Evolutionary conservation across 2,329 filamentous ascomycete genomes (phyloP).

Genomic region (Colletotrichum melonis): DNA sequence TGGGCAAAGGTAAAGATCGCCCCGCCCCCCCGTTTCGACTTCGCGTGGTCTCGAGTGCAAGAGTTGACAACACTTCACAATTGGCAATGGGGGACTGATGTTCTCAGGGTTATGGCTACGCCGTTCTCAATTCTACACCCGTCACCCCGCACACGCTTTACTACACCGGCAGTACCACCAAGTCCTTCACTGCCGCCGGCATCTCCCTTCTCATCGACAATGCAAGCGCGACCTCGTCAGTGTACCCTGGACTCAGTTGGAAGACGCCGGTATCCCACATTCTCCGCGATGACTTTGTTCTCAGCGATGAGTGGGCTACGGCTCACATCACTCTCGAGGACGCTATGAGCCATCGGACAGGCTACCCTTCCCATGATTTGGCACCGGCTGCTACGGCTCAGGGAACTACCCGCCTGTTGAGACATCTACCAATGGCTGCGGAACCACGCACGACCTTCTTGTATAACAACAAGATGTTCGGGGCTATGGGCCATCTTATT

Average conservation of each 20-base stretch:
- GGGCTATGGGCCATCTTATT: slow-evolving; percentile 56
- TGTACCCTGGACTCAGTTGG: slow-evolving; percentile 56
- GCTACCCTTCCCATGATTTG: slow-evolving; percentile 57
- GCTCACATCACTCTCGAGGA: slow-evolving; percentile 65
- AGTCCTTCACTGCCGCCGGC: slow-evolving; percentile 63
- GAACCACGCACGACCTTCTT: slow-evolving; percentile 58
- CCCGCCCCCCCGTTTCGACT: neutral
- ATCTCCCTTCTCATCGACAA: slow-evolving; percentile 62
- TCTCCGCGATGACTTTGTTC: slow-evolving; percentile 63
- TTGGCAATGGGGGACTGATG: slow-evolving; percentile 1
- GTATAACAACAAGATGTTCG: slow-evolving; percentile 65
- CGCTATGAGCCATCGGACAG: slow-evolving; percentile 63
- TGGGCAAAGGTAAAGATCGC: slow-evolving; percentile 44
- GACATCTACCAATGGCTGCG: slow-evolving; percentile 55
- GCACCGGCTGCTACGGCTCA: slow-evolving; percentile 42
- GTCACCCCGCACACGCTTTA: slow-evolving; percentile 63
- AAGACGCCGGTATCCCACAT: slow-evolving; percentile 57
- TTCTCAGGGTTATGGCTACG: slow-evolving; percentile 52
- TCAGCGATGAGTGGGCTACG: slow-evolving; percentile 58
- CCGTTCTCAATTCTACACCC: slow-evolving; percentile 45
- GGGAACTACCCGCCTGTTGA: slow-evolving; percentile 54
- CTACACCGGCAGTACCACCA: slow-evolving; percentile 66
- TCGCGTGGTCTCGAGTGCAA: neutral
- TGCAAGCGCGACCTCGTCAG: slow-evolving; percentile 37
- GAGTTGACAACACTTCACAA: neutral